Conservation (phyloP, 441 rosid genomes). For the Rhodomyrtus psidioides region DNA sequence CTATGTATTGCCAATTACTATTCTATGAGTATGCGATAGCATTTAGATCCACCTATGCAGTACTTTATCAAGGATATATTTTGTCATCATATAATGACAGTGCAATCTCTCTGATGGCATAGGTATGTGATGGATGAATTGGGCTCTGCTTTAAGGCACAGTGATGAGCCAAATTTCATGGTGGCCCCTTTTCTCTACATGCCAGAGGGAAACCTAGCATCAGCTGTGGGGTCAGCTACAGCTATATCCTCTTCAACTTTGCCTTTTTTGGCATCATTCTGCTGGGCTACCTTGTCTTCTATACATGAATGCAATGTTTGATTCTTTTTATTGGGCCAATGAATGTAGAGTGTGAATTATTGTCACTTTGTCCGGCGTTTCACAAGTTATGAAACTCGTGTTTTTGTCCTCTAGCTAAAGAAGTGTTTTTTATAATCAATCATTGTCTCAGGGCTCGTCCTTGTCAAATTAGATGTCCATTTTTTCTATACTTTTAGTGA, state of each 20-base stretch:
- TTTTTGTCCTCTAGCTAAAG: background rate
- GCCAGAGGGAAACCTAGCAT: slow-evolving; percentile 73
- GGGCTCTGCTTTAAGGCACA: slow-evolving; percentile 82
- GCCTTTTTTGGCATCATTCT: background rate
- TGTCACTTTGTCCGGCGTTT: background rate
- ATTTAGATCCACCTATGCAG: background rate
- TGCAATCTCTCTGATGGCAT: background rate
- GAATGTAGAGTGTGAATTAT: background rate
- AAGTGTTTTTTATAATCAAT: background rate
- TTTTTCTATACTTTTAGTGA: background rate
- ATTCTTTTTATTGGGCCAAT: background rate
- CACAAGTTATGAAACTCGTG: background rate
- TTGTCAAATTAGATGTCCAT: background rate
- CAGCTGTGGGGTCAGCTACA: slow-evolving; percentile 72
- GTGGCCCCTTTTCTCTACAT: slow-evolving; percentile 91
- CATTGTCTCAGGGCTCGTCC: background rate
- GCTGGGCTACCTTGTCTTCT: background rate
- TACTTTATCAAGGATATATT: background rate
- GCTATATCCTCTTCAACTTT: background rate
- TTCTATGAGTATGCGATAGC: background rate
- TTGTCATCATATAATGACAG: background rate
- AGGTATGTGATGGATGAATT: slow-evolving; percentile 98
- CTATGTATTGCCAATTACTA: background rate
- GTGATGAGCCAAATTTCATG: slow-evolving; percentile 82
- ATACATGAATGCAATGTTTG: background rate